Base-by-base conservation (phyloP, 106 monocot genomes). In the Dioscorea zingiberensis region DNA sequence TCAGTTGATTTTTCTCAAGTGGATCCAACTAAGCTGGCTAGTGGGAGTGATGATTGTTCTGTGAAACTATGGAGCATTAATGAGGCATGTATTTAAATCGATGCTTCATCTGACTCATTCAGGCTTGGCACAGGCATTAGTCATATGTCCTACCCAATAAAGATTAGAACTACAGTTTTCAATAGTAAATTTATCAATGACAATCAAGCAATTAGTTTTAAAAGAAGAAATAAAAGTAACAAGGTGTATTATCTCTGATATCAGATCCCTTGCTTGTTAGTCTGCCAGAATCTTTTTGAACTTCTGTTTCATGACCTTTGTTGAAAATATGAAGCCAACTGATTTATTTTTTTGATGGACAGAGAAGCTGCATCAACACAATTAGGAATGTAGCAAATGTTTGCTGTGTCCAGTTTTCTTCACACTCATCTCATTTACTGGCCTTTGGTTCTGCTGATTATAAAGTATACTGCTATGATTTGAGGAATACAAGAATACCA, bases 21-120 rank as follows among this genome's bases (percentile, higher is more conserved):
- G 25, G 85, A 97, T 66, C 97, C 97, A 23, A 83, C 81, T 51
- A 97, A 76, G 64, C 73, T 97, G 73, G 97, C 92, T 15, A 97
- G 97, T 69, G 97, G 97, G 56, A 82, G 91, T 69, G 97, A 97
- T 67, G 97, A 92, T 59, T 86, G 78, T 69, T 78, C 81, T 28
- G 97, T 97, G 62, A 97, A 92, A 79, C 81, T 97, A 6, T 97
- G 97, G 97, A 92, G 74, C 65, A 97, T 92, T 26, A 97, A 92
- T 29, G 92, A 97, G 86, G 92, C 65, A 91, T 71, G 73, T 44
- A 56, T n/a, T 56, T 66, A 38, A 30, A 7, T 30, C 4, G 7
- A 30, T 3, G 30, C 30, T 30, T 30, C 30, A 30, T 38, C 4
- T 6, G 10, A 38, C 9, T 38, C 38, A 38, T 38, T 6, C 10